Conservation (phyloP, 768 basidiomycete species). For the Trametopsis cervina region DNA sequence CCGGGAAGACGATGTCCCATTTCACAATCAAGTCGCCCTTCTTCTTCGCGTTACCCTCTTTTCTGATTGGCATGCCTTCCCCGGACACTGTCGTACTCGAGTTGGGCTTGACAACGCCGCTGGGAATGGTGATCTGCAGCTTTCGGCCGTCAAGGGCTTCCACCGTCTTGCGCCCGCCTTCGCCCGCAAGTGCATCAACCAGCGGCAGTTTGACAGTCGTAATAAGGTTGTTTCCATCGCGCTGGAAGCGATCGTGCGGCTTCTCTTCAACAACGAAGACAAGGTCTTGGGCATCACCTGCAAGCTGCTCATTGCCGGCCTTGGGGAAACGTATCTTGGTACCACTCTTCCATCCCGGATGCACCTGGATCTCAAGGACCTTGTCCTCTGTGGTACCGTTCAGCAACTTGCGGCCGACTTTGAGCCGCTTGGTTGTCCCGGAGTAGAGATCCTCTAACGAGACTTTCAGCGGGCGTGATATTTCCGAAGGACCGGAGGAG, state of each 20-base stretch:
- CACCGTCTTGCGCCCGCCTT: constrained; percentile 45
- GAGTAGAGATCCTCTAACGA: constrained; percentile 81
- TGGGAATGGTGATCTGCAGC: constrained; percentile 60
- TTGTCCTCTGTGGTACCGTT: constrained; percentile 78
- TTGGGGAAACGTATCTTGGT: constrained; percentile 89
- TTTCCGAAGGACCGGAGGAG: constrained; percentile 53
- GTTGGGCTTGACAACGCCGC: constrained; percentile 68
- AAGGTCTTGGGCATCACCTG: constrained; percentile 77
- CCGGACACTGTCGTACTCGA: constrained; percentile 62
- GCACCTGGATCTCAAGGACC: constrained; percentile 71
- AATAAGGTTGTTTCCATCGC: constrained; percentile 78
- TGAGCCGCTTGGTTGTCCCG: constrained; percentile 83
- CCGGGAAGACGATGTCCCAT: constrained; percentile 85
- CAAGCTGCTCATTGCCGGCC: constrained; percentile 72
- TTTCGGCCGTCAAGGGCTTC: constrained; percentile 76
- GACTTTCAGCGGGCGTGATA: constrained; percentile 77
- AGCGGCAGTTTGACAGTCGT: constrained; percentile 59
- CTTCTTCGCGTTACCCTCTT: constrained; percentile 56
- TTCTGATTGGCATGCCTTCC: constrained; percentile 91
- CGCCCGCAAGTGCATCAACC: constrained; percentile 74
- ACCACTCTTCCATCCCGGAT: constrained; percentile 93
- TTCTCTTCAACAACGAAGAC: constrained; percentile 98
- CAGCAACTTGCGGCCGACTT: constrained; percentile 70
- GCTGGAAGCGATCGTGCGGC: constrained; percentile 65
- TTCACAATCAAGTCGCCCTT: constrained; percentile 83